A percentile compares a stretch with the other conserved stretches of the same genome.
Conservation (phyloP, 140 eudicot species). For the Cichorium intybus region DNA sequence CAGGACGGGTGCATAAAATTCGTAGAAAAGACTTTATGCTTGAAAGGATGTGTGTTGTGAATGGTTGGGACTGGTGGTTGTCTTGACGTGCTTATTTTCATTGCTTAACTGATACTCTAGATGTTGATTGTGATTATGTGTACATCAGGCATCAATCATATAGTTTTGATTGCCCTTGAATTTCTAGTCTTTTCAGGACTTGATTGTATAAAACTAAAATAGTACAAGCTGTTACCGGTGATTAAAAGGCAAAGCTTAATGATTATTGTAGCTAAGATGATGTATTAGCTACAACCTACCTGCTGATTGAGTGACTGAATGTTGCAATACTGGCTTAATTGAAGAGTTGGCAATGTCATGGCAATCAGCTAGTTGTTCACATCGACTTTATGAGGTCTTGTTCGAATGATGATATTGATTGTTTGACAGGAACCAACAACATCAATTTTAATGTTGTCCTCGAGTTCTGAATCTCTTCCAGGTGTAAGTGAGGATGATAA, state of each 20-base stretch:
- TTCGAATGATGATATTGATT: background rate
- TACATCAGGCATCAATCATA: background rate
- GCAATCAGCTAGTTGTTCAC: background rate
- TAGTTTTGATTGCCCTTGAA: background rate
- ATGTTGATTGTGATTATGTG: background rate
- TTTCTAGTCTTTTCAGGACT: background rate
- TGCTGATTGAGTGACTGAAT: background rate
- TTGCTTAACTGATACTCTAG: background rate
- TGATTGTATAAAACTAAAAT: background rate
- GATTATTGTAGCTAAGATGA: background rate
- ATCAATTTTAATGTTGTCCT: constrained; percentile 44
- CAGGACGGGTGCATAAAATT: background rate
- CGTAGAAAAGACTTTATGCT: background rate
- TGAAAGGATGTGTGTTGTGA: no score
- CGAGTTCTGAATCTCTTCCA: constrained; percentile 50
- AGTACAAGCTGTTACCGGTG: background rate
- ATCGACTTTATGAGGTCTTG: background rate
- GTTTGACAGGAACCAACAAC: constrained; percentile 54
- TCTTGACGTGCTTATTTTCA: background rate
- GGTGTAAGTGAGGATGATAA: constrained; percentile 37
- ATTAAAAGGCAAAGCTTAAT: background rate
- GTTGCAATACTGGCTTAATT: background rate
- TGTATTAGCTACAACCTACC: background rate
- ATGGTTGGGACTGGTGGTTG: background rate
- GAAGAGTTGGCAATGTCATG: background rate